Evolutionary conservation across 2,329 filamentous ascomycete species (phyloP).

Genomic region (Fusarium abutilonis): DNA sequence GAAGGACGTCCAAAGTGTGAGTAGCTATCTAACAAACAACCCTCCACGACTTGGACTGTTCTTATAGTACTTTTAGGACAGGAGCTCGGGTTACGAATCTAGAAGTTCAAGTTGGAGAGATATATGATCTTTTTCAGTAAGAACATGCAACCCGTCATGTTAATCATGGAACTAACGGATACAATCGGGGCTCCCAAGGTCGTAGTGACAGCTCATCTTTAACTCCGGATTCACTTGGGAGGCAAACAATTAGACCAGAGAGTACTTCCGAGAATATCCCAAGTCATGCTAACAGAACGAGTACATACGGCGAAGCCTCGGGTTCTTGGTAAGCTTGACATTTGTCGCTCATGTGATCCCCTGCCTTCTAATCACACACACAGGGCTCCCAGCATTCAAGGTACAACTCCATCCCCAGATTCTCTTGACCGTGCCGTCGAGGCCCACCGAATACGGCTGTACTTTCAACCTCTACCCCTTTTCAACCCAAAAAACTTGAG

Average conservation of each 20-base stretch:
- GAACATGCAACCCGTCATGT: fast-evolving
- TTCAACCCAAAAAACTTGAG: constrained; percentile 21
- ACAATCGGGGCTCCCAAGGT: constrained; percentile 1
- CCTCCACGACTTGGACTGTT: background rate
- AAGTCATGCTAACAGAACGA: constrained; percentile 7
- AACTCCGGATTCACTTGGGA: constrained; percentile 16
- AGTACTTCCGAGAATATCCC: constrained; percentile 4
- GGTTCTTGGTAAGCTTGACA: background rate
- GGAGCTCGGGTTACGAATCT: constrained; percentile 8
- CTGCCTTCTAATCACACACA: no score
- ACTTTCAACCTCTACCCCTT: constrained; percentile 38
- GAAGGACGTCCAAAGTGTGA: constrained; percentile 22
- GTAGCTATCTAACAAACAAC: background rate
- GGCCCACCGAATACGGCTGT: constrained; percentile 28
- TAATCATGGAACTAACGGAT: background rate
- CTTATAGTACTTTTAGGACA: background rate
- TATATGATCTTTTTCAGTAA: constrained; percentile 23
- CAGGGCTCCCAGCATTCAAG: constrained; percentile 6
- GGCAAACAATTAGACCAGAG: background rate
- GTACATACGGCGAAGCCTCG: background rate
- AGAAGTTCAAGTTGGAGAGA: constrained; percentile 7
- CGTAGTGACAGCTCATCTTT: constrained; percentile 18
- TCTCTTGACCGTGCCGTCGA: constrained; percentile 23
- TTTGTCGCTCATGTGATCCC: no score
- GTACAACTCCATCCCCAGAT: constrained; percentile 6